phyloP scores from a whole-genome alignment of 2,329 filamentous ascomycete genomes.

The Talaromyces sp. region DNA sequence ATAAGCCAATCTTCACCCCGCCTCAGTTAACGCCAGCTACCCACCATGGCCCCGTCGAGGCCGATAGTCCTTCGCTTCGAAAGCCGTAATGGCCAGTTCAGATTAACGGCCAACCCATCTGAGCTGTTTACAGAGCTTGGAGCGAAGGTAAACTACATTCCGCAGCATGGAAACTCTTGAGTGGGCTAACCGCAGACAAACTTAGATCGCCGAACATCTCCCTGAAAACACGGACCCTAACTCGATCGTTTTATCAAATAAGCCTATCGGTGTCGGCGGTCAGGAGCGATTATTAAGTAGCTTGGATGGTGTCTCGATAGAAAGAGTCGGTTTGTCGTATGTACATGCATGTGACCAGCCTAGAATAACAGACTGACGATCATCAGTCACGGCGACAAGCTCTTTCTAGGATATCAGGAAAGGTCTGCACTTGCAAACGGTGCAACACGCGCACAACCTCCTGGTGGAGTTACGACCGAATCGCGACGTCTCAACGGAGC shows the following conservation, averaged over 20 bases:
- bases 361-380: neutral
- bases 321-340: conserved; percentile 56
- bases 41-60: conserved; percentile 36
- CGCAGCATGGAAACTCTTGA: conserved; percentile 18
- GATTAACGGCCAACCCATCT: conserved; percentile 70
- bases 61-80: conserved; percentile 81
- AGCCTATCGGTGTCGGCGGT: conserved; percentile 54
- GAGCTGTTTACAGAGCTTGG: conserved; percentile 65
- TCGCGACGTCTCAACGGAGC: conserved; percentile 39
- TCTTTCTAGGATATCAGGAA: conserved; percentile 79
- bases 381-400: conserved; percentile 77
- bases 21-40: neutral
- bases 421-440: conserved; percentile 51
- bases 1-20: neutral
- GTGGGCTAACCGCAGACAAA: conserved; percentile 13
- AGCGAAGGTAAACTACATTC: conserved; percentile 37
- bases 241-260: conserved; percentile 58
- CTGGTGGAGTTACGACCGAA: conserved; percentile 23
- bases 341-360: conserved; percentile 18
- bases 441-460: conserved; percentile 29
- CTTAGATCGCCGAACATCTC: conserved; percentile 58
- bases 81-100: conserved; percentile 88
- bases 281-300: conserved; percentile 52
- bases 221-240: conserved; percentile 53
- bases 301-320: conserved; percentile 54